phyloP scores from a whole-genome alignment of 176 grass and related monocot species.

The maize (Zea mays) region Zm-B73-REFERENCE-NAM-5.0 NC_050101.1:134683501-134684000 shows the following conservation, averaged over 20 bases:
- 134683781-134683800: conserved; percentile 33
- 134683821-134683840: conserved; percentile 23
- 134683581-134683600: conserved; percentile 40
- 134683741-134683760: conserved; percentile 29
- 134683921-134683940: not conserved
- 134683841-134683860: not conserved
- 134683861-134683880: not conserved
- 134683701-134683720: not conserved
- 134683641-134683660: not conserved
- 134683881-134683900: not conserved
- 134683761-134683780: not conserved
- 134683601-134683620: conserved; percentile 26
- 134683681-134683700: not conserved
- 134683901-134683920: conserved; percentile 9
- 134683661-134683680: conserved; percentile 13
- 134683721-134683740: conserved; percentile 28
- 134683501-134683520: conserved; percentile 1
- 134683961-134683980: conserved; percentile 20
- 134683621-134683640: not conserved
- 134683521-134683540: conserved; percentile 32
- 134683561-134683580: conserved; percentile 47
- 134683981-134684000: conserved; percentile 23
- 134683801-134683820: conserved; percentile 32
- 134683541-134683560: conserved; percentile 46
- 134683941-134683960: conserved; percentile 17